These are phyloP conservation scores for Paracorniculantispora psalliotae DNA, from an alignment of 2,329 filamentous ascomycete species.

Conservation along the genomic window DNA sequence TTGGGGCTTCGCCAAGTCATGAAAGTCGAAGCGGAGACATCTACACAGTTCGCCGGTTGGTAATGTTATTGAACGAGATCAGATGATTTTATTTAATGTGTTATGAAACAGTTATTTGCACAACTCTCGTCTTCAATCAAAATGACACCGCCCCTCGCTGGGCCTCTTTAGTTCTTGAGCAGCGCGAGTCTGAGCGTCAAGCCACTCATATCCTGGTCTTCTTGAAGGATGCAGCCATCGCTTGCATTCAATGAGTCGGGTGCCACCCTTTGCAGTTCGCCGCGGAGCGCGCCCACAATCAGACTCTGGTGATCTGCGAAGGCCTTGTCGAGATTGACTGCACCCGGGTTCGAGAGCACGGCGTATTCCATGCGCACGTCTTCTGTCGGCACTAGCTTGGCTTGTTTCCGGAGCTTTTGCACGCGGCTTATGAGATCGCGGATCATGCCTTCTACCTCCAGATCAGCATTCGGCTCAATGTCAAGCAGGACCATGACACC, in stretches of 20 bases:
- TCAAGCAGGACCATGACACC: constrained; percentile 75
- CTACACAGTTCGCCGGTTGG: too few relatives aligned
- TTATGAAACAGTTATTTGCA: background rate
- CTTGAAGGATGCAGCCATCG: background rate
- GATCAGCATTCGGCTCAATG: constrained; percentile 66
- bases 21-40: too few relatives aligned
- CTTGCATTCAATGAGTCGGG: background rate
- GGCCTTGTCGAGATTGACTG: constrained; percentile 55
- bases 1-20: too few relatives aligned
- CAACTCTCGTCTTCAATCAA: background rate
- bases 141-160: background rate
- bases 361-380: constrained; percentile 86
- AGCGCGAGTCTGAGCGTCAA: constrained; percentile 3
- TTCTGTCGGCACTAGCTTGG: constrained; percentile 76
- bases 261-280: constrained; percentile 52
- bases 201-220: constrained; percentile 6
- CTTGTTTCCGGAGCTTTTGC: constrained; percentile 83
- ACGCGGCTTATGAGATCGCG: constrained; percentile 84
- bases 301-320: constrained; percentile 55
- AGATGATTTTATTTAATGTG: background rate
- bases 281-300: constrained; percentile 67
- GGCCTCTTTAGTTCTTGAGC: background rate
- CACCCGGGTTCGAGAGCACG: constrained; percentile 69
- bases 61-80: background rate
- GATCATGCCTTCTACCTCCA: constrained; percentile 75